These are phyloP conservation scores for Colletotrichum cordylinicola DNA, from an alignment of 2,329 filamentous ascomycete species.

Conservation along the genomic window DNA sequence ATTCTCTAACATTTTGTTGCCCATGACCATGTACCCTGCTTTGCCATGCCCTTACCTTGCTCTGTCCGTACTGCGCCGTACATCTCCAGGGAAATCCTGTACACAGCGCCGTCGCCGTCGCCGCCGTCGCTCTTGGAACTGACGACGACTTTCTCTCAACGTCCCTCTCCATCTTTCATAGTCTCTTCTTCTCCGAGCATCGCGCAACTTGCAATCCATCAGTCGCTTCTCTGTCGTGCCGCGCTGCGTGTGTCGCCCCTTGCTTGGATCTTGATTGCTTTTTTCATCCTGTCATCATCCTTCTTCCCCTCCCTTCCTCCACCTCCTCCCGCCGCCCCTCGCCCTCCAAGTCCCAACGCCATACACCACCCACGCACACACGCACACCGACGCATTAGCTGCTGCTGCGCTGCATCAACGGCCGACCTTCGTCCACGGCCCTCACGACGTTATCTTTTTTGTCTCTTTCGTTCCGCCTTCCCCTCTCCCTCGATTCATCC, in stretches of 20 bases:
- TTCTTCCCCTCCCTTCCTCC: background rate
- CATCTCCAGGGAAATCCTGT: background rate
- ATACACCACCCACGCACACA: background rate
- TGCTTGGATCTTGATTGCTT: background rate
- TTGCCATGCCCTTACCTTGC: background rate
- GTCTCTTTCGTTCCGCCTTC: background rate
- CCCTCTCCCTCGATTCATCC: constrained; percentile 1
- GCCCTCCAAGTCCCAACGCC: background rate
- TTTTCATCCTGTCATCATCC: background rate
- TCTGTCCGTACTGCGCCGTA: background rate
- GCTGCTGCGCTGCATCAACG: background rate
- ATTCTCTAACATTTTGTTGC: background rate
- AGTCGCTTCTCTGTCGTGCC: background rate
- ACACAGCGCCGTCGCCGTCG: background rate
- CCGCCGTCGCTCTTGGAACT: background rate
- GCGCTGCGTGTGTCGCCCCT: background rate
- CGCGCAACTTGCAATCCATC: background rate
- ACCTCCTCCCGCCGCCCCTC: background rate
- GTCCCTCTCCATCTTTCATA: background rate
- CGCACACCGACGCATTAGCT: background rate
- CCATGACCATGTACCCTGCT: background rate
- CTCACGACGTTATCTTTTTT: background rate
- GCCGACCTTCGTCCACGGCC: background rate
- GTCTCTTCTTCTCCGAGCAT: background rate
- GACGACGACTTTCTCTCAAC: constrained; percentile 4